Percentiles rank a stretch among this genome's conserved stretches.
These are phyloP conservation scores for Phytophthora fragariae DNA, from an alignment of 352 stramenopile genomes.

Conservation along the genomic window DNA sequence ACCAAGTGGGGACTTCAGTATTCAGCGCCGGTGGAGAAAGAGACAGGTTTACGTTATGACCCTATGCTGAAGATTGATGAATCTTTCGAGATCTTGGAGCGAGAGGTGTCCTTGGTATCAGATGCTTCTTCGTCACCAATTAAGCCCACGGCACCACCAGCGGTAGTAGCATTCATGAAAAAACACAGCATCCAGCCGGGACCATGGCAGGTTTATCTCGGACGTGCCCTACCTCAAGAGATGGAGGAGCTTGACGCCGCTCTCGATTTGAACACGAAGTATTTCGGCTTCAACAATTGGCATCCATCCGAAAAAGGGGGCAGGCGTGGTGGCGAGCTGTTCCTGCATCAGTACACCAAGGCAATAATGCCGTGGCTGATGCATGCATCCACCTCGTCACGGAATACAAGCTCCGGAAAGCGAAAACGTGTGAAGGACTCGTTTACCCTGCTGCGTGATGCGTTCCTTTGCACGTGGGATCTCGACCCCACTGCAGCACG, in stretches of 20 bases:
- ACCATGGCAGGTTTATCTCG: constrained; percentile 85
- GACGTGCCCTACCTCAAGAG: constrained; percentile 67
- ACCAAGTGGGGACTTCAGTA: constrained; percentile 85
- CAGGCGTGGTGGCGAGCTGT: constrained; percentile 75
- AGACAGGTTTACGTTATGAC: constrained; percentile 43
- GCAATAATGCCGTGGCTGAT: constrained; percentile 78
- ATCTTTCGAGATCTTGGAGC: constrained; percentile 69
- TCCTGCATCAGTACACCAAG: constrained; percentile 87
- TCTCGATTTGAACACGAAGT: constrained; percentile 76
- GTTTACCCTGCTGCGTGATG: constrained; percentile 72
- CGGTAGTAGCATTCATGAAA: constrained; percentile 86
- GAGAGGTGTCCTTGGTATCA: constrained; percentile 58
- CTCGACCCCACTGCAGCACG: constrained; percentile 70
- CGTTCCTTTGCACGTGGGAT: constrained; percentile 88
- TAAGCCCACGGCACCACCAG: constrained; percentile 63
- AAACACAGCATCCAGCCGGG: constrained; percentile 74
- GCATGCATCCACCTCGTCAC: constrained; percentile 61
- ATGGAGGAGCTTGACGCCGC: constrained; percentile 75
- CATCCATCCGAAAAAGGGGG: constrained; percentile 75
- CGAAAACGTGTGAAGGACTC: constrained; percentile 65
- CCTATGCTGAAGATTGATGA: constrained; percentile 66
- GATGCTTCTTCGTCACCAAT: constrained; percentile 77
- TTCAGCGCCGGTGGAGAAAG: constrained; percentile 45
- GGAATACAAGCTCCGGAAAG: constrained; percentile 57
- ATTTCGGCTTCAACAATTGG: constrained; percentile 83